phyloP scores from a whole-genome alignment of 2,329 filamentous ascomycete species.

The Pseudohalonectria lignicola region DNA sequence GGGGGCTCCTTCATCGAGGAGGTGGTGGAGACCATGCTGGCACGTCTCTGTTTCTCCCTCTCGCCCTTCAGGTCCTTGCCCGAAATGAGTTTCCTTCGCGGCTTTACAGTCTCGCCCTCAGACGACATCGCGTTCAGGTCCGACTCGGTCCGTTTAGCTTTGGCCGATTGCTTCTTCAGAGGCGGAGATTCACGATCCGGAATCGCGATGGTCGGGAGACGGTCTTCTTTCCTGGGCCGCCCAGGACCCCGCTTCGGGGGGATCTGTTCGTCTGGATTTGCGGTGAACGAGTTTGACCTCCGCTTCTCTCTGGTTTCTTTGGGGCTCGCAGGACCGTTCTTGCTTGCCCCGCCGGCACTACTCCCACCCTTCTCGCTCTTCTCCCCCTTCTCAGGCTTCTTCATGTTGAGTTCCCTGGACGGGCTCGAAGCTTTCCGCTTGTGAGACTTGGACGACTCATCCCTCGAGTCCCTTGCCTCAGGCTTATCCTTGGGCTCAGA shows the following conservation, averaged over 20 bases:
- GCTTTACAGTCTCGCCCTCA: conserved; percentile 46
- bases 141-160: conserved; percentile 41
- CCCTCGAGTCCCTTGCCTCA: too few relatives aligned
- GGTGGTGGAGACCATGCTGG: conserved; percentile 44
- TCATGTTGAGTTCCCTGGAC: too few relatives aligned
- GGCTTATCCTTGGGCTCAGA: conserved; percentile 33
- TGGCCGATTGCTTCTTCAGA: conserved; percentile 32
- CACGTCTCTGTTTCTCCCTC: conserved; percentile 45
- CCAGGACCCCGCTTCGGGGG: conserved; percentile 40
- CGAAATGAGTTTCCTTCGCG: conserved; percentile 51
- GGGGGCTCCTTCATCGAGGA: conserved; percentile 41
- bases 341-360: too few relatives aligned
- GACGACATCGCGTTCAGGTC: conserved; percentile 42
- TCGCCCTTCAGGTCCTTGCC: conserved; percentile 51
- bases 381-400: not conserved
- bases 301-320: conserved; percentile 42
- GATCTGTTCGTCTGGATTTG: conserved; percentile 32
- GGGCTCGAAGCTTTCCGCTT: conserved; percentile 40
- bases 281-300: conserved; percentile 27
- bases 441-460: conserved; percentile 21
- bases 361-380: too few relatives aligned
- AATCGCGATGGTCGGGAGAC: conserved; percentile 30
- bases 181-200: conserved; percentile 45
- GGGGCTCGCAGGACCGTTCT: conserved; percentile 30
- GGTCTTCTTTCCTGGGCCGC: conserved; percentile 44